Conservation (phyloP, 192 early-diverging fungal species). For the Mortierella hygrophila region DNA sequence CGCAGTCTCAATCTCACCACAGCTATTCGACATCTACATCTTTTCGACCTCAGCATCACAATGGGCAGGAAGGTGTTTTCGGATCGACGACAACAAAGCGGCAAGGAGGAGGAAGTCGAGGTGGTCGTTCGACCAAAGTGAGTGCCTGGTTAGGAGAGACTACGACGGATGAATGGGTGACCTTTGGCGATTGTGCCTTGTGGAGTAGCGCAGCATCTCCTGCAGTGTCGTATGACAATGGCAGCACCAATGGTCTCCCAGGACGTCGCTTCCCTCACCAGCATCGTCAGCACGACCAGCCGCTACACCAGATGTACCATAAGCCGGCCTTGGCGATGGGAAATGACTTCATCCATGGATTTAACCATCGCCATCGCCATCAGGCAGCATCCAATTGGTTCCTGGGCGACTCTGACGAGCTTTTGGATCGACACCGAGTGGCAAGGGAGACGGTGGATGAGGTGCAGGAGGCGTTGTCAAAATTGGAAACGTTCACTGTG, state of each 20-base stretch:
- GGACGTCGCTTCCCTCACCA: constrained; percentile 1
- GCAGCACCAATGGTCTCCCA: background rate
- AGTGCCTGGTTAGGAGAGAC: constrained; percentile 55
- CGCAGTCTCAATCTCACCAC: background rate
- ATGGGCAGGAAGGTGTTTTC: background rate
- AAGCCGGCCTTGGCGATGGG: background rate
- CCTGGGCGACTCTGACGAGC: constrained; percentile 20
- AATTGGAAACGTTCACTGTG: constrained; percentile 20
- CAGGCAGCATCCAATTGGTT: background rate
- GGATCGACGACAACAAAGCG: constrained; percentile 1
- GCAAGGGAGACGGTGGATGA: constrained; percentile 8
- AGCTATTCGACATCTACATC: background rate
- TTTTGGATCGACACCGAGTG: constrained; percentile 21
- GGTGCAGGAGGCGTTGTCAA: background rate
- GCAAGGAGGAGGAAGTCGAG: background rate
- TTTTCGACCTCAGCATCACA: constrained; percentile 5
- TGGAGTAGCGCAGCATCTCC: constrained; percentile 35
- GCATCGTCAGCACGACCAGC: constrained; percentile 13
- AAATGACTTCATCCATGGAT: background rate
- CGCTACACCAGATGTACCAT: constrained; percentile 25
- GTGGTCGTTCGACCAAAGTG: background rate
- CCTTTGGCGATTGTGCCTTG: constrained; percentile 42
- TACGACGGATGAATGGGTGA: constrained; percentile 43
- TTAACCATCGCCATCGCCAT: background rate
- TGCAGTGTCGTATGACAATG: constrained; percentile 30